These are phyloP conservation scores for Clitocybe nebularis DNA, from an alignment of 1,284 basidiomycete genomes.

Conservation along the genomic window DNA sequence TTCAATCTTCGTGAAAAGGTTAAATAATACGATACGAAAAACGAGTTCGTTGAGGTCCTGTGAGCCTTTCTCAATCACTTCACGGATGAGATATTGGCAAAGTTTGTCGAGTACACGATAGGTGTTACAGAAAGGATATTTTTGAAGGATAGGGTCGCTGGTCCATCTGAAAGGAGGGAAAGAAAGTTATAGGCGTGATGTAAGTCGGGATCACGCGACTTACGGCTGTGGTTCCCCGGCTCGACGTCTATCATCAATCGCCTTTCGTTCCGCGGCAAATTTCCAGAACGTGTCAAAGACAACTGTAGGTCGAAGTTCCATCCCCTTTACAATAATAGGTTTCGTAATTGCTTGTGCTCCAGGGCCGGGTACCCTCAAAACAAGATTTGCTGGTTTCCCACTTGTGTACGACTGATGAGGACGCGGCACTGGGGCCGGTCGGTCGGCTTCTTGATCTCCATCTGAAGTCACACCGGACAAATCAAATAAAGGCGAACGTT, in stretches of 20 bases:
- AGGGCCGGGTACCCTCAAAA: constrained; percentile 1
- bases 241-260: constrained; percentile 50
- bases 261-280: constrained; percentile 51
- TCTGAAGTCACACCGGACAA: no score
- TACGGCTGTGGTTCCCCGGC: constrained; percentile 46
- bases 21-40: constrained; percentile 61
- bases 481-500: no score
- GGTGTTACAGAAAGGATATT: constrained; percentile 56
- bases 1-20: constrained; percentile 53
- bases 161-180: constrained; percentile 48
- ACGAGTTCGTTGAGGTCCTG: constrained; percentile 49
- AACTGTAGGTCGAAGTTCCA: constrained; percentile 38
- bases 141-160: constrained; percentile 42
- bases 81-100: constrained; percentile 53
- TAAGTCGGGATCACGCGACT: constrained; percentile 22
- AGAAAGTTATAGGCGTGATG: constrained; percentile 11
- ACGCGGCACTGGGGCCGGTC: no score
- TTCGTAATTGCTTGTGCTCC: constrained; percentile 1
- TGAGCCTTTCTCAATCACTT: constrained; percentile 60
- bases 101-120: constrained; percentile 58
- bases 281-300: constrained; percentile 59
- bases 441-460: no score
- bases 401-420: no score
- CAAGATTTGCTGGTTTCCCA: no score
- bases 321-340: constrained; percentile 32